These are phyloP conservation scores for Lactuca saligna DNA, from an alignment of 129 eudicot genomes.

Conservation along the genomic window DNA sequence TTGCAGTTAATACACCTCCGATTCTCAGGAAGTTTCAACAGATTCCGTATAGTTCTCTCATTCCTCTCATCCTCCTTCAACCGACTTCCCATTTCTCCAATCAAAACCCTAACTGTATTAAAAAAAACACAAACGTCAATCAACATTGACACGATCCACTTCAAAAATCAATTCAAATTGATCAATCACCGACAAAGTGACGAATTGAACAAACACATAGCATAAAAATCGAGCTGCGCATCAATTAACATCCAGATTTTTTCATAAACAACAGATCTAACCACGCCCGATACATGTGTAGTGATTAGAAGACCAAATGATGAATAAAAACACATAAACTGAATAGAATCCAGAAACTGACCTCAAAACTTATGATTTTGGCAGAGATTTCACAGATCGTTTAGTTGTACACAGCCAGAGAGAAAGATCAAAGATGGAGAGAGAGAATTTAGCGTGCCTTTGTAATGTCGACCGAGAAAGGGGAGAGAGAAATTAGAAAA, in stretches of 20 bases:
- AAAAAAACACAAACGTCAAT: slow-evolving; percentile 6
- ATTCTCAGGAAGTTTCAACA: slow-evolving; percentile 70
- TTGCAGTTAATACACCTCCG: slow-evolving; percentile 92
- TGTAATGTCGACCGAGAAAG: slow-evolving; percentile 28
- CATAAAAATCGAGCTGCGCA: background rate
- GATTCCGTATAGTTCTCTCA: slow-evolving; percentile 65
- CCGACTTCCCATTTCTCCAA: slow-evolving; percentile 49
- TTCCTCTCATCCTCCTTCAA: slow-evolving; percentile 68
- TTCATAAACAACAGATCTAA: slow-evolving; percentile 26
- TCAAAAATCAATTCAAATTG: background rate
- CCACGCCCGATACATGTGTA: slow-evolving; percentile 5
- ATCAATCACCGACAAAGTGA: background rate
- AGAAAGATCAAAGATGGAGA: background rate
- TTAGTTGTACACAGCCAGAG: slow-evolving; percentile 15
- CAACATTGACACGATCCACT: slow-evolving; percentile 10
- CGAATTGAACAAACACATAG: slow-evolving; percentile 7
- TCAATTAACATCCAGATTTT: slow-evolving; percentile 10
- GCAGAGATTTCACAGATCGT: slow-evolving; percentile 39
- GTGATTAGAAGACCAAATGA: slow-evolving; percentile 8
- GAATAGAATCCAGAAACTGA: slow-evolving; percentile 22
- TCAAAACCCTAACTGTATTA: slow-evolving; percentile 34
- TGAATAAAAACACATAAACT: slow-evolving; percentile 10
- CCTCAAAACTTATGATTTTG: slow-evolving; percentile 18
- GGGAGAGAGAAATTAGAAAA: slow-evolving; percentile 10
- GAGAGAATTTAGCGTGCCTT: slow-evolving; percentile 38